These are phyloP conservation scores for Suillus brevipes DNA, from an alignment of 768 basidiomycete species.

Conservation along the genomic window DNA sequence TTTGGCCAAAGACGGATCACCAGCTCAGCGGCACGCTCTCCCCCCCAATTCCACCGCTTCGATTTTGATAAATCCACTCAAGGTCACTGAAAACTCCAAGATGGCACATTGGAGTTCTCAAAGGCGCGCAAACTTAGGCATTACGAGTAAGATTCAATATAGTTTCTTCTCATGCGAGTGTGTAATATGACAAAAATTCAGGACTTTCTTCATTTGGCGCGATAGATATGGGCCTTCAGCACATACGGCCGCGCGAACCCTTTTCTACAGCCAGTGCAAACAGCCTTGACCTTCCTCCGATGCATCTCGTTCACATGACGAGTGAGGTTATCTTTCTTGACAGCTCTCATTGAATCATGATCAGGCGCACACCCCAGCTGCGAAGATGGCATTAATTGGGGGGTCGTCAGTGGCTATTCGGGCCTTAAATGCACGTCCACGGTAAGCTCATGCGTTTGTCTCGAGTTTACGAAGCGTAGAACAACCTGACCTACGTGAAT, in stretches of 20 bases:
- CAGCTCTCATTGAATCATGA: neutral
- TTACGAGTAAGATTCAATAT: too few species aligned
- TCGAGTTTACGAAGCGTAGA: neutral
- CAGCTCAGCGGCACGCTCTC: too few species aligned
- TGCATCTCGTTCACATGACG: neutral
- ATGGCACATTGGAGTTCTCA: too few species aligned
- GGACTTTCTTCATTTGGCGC: too few species aligned
- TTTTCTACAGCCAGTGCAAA: neutral
- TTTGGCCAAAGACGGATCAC: too few species aligned
- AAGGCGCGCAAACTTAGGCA: too few species aligned
- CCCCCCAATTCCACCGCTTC: too few species aligned
- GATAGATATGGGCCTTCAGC: neutral
- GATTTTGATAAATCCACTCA: too few species aligned
- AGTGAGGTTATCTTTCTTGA: neutral
- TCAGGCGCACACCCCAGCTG: neutral
- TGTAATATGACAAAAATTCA: too few species aligned
- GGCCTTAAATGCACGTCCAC: neutral
- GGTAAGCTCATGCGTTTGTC: neutral
- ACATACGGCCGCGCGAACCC: neutral
- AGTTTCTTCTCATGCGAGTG: too few species aligned
- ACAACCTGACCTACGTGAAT: neutral
- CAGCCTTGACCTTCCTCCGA: neutral
- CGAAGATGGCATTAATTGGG: neutral
- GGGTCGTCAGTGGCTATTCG: neutral
- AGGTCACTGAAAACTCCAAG: too few species aligned